Conservation (phyloP, 495 filamentous ascomycete species). For the Physcia stellaris region DNA sequence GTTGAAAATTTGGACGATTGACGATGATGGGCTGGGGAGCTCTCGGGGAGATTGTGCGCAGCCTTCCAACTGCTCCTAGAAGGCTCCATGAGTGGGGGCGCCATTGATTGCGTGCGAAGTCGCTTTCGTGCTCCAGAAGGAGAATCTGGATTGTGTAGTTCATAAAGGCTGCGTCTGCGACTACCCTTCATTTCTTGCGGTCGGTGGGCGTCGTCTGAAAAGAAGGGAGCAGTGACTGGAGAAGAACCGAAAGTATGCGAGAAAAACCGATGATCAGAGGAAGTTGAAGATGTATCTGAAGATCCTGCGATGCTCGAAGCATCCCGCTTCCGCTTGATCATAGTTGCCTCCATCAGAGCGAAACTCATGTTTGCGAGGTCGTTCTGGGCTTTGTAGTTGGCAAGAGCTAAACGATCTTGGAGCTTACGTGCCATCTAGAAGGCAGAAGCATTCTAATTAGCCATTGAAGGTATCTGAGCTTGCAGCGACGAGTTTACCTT, state of each 20-base stretch:
- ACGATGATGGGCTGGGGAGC: slow-evolving; percentile 60
- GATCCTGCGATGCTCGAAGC: slow-evolving; percentile 47
- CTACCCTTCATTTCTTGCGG: slow-evolving; percentile 37
- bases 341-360: slow-evolving; percentile 56
- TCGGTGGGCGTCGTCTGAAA: slow-evolving; percentile 48
- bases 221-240: slow-evolving; percentile 50
- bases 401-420: slow-evolving; percentile 84
- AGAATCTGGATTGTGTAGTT: slow-evolving; percentile 28
- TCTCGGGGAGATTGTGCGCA: slow-evolving; percentile 60
- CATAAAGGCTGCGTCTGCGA: slow-evolving; percentile 41
- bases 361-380: slow-evolving; percentile 70
- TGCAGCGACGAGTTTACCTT: slow-evolving; percentile 45
- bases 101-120: slow-evolving; percentile 51
- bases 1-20: slow-evolving; percentile 51
- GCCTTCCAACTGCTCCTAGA: slow-evolving; percentile 56
- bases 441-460: not conserved
- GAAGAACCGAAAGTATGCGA: slow-evolving; percentile 47
- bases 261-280: slow-evolving; percentile 40
- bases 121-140: slow-evolving; percentile 42
- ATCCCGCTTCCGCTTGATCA: slow-evolving; percentile 50
- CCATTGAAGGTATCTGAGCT: not conserved
- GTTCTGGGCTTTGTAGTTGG: slow-evolving; percentile 91
- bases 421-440: slow-evolving; percentile 75
- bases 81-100: slow-evolving; percentile 40
- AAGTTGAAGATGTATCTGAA: slow-evolving; percentile 71